A percentile compares a stretch with the other conserved stretches of the same genome.
Evolutionary conservation across 192 early-diverging fungal genomes (phyloP).

Genomic region (Lunasporangiospora selenospora): DNA sequence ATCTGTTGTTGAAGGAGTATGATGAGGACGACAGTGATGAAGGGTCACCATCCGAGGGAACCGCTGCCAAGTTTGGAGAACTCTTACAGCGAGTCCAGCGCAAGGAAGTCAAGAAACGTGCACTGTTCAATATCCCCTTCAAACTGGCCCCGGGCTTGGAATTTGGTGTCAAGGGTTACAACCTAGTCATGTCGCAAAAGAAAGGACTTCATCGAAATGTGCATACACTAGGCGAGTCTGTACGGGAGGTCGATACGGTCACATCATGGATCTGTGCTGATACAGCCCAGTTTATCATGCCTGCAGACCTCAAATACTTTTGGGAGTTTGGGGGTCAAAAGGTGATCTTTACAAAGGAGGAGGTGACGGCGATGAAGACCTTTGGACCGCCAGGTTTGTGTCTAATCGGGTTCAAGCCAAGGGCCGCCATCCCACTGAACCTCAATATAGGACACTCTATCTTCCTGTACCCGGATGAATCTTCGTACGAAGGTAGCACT

Average conservation of each 20-base stretch:
- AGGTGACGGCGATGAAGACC: slow-evolving; percentile 63
- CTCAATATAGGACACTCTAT: slow-evolving; percentile 69
- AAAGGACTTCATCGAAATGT: slow-evolving; percentile 49
- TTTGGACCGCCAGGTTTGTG: slow-evolving; percentile 68
- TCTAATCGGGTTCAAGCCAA: slow-evolving; percentile 78
- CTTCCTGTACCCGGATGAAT: slow-evolving; percentile 82
- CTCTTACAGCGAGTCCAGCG: slow-evolving; percentile 59
- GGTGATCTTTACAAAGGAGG: slow-evolving; percentile 78
- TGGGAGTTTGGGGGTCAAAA: slow-evolving; percentile 75
- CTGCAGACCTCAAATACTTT: slow-evolving; percentile 69
- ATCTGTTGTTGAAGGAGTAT: slow-evolving; percentile 43
- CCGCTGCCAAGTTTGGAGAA: slow-evolving; percentile 52
- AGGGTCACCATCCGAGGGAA: slow-evolving; percentile 4
- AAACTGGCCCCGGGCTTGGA: slow-evolving; percentile 63
- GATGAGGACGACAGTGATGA: slow-evolving; percentile 36
- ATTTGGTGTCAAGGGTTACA: slow-evolving; percentile 76
- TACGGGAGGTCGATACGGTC: slow-evolving; percentile 61
- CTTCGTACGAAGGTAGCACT: slow-evolving; percentile 72
- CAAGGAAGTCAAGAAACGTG: slow-evolving; percentile 70
- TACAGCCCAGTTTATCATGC: slow-evolving; percentile 55
- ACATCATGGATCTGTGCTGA: slow-evolving; percentile 71
- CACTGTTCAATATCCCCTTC: slow-evolving; percentile 65
- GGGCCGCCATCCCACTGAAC: slow-evolving; percentile 50
- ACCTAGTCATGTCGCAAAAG: slow-evolving; percentile 61
- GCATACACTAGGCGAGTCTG: slow-evolving; percentile 56